phyloP scores from a whole-genome alignment of 2,329 filamentous ascomycete species.

The Ophiostoma piceae region DNA sequence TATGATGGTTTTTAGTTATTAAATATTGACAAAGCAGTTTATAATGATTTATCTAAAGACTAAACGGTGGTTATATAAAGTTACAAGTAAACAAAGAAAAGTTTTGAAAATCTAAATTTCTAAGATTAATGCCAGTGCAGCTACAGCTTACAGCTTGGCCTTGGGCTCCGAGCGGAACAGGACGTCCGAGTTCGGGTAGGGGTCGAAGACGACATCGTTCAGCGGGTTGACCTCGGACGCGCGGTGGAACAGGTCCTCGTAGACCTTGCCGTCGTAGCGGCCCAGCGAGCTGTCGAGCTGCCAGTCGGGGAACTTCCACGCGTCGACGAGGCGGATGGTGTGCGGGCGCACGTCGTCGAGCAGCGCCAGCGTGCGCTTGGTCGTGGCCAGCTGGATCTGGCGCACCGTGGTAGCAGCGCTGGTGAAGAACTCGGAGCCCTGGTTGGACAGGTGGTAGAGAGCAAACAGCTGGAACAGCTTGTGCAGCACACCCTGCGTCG shows the following conservation, averaged over 20 bases:
- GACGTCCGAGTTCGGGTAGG: conserved; percentile 59
- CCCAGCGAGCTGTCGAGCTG: conserved; percentile 68
- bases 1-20: neutral
- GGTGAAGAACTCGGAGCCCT: conserved; percentile 51
- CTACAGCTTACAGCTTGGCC: neutral
- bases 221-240: conserved; percentile 68
- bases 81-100: neutral
- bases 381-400: conserved; percentile 66
- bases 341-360: conserved; percentile 69
- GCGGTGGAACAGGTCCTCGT: conserved; percentile 69
- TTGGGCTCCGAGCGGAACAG: conserved; percentile 39
- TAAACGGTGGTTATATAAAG: neutral
- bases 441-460: conserved; percentile 57
- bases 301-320: conserved; percentile 75
- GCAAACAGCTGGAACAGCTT: conserved; percentile 80
- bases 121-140: neutral
- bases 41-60: neutral
- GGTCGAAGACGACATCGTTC: conserved; percentile 66
- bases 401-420: conserved; percentile 41
- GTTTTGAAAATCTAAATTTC: neutral
- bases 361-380: conserved; percentile 58
- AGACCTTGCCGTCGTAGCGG: conserved; percentile 67
- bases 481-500: conserved; percentile 55
- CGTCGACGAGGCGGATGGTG: conserved; percentile 64
- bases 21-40: neutral